Conservation (phyloP, 352 stramenopile genomes). For the Pythium aquatile region DNA sequence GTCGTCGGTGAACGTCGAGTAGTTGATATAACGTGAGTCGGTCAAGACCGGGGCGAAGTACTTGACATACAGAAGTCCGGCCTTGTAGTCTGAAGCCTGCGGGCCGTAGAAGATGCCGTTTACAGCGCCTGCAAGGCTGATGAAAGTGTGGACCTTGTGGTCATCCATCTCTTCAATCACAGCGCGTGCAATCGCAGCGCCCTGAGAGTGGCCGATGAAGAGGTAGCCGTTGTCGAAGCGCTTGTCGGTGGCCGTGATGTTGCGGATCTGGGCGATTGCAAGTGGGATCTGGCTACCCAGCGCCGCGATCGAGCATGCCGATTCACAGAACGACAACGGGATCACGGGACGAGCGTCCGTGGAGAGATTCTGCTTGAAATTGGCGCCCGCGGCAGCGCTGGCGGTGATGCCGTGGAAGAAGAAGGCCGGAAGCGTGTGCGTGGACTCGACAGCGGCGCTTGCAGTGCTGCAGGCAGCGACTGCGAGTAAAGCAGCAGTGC, state of each 20-base stretch:
- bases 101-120: constrained; percentile 50
- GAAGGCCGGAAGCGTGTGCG: constrained; percentile 36
- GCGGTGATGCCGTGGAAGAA: constrained; percentile 49
- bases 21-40: constrained; percentile 29
- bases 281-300: constrained; percentile 36
- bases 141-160: constrained; percentile 42
- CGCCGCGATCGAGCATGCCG: constrained; percentile 29
- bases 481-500: neutral
- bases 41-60: constrained; percentile 25
- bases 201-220: constrained; percentile 51
- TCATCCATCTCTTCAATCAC: constrained; percentile 57
- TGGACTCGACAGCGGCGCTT: neutral
- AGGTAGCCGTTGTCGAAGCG: constrained; percentile 44
- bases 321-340: constrained; percentile 36
- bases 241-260: constrained; percentile 30
- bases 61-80: constrained; percentile 32
- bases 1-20: constrained; percentile 28
- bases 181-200: constrained; percentile 34
- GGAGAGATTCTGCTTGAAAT: constrained; percentile 39
- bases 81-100: constrained; percentile 30
- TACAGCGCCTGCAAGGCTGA: constrained; percentile 41
- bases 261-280: constrained; percentile 41
- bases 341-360: constrained; percentile 36
- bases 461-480: neutral
- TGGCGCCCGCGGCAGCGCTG: constrained; percentile 27